Evolutionary conservation across 129 eudicot genomes (phyloP), one percentile per base, ranked within the genome.

Genomic region (Lactuca sativa): DNA sequence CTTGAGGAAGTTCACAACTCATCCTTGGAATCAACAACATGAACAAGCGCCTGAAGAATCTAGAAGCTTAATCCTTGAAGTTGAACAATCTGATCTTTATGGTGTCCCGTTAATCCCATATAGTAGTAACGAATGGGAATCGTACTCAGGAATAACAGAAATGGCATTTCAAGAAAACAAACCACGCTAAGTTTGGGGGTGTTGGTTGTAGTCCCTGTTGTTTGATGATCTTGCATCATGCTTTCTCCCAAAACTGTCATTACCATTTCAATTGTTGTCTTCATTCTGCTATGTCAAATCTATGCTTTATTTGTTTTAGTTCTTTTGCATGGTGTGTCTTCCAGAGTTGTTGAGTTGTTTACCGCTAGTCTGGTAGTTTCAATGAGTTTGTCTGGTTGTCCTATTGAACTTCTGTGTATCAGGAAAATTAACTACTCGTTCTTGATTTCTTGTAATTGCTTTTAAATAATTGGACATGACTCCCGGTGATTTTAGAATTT

Each of bases 11-110:
- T 75, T 59, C 36, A 66, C 33, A 4, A 56, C 37, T 12, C 85
- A 79, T 79, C 87, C 83, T 5, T 79, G 87, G 83, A 53, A 7
- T 11, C 43, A 76, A 11, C 76, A 60, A 56, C 37, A 56, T 9
- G 69, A 60, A 56, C 37, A 56, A 14, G 69, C 4, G 18, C 57
- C 63, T 4, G 77, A 78, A n/a, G 86, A 71, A 9, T 11, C 66
- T 3, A 62, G 16, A 0, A 48, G 82, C 16, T 71, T 78, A 37
- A 18, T 36, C 25, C 43, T 37, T 21, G 70, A 73, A 15, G 41
- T 15, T 21, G 72, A 52, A 2, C 57, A 55, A 6, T 66, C 47
- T 10, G 81, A 78, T 66, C 81, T 78, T 18, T 73, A 77, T 31
- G 73, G 53, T 0, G 83, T 78, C 53, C 78, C 68, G 12, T 10